Evolutionary conservation across 169 alveolate genomes (phyloP).

Genomic region (Plasmodium yoelii): DNA sequence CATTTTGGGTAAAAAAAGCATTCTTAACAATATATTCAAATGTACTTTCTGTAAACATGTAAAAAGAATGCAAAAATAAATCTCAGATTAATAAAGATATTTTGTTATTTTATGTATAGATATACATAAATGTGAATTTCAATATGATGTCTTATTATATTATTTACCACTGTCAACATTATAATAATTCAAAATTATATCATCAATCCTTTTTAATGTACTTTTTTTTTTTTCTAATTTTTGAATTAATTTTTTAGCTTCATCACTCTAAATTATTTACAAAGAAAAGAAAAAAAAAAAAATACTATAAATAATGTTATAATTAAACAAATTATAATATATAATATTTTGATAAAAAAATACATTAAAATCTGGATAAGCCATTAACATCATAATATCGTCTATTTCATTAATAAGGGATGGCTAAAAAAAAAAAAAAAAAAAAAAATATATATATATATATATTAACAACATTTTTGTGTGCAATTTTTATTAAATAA

Average conservation of each 20-base stretch:
- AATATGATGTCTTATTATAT: neutral
- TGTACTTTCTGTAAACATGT: conserved; percentile 41
- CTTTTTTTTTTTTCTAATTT: conserved; percentile 78
- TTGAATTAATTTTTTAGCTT: conserved; percentile 77
- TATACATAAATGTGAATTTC: neutral
- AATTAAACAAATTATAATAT: neutral
- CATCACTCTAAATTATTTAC: conserved; percentile 74
- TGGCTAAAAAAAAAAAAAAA: conserved; percentile 55
- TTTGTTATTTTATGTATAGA: neutral
- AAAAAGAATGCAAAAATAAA: conserved; percentile 5
- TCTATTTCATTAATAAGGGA: conserved; percentile 74
- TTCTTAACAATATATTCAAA: conserved; percentile 74
- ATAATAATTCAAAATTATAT: conserved; percentile 78
- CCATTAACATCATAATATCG: conserved; percentile 76
- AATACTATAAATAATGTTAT: neutral
- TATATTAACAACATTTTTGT: neutral
- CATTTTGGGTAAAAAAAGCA: conserved; percentile 56
- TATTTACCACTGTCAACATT: conserved; percentile 77
- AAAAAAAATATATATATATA: conserved; percentile 1
- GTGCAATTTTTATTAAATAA: too few species aligned
- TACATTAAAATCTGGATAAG: conserved; percentile 70
- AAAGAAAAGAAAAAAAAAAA: neutral
- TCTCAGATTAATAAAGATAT: neutral
- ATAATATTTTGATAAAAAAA: neutral
- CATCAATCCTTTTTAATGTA: conserved; percentile 79